phyloP scores from a whole-genome alignment of 345 rosid genomes.

The Populus davidiana region DNA sequence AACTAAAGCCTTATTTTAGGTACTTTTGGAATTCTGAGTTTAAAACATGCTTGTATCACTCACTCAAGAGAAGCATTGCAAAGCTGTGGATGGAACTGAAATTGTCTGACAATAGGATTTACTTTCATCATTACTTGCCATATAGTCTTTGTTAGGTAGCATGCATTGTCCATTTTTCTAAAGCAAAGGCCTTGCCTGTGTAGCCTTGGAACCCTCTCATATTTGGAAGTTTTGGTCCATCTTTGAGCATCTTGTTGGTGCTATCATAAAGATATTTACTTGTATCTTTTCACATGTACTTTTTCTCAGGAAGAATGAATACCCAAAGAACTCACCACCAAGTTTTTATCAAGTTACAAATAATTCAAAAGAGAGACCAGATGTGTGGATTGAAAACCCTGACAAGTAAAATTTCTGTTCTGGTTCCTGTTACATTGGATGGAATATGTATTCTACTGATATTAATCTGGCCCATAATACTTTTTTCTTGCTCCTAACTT shows the following conservation, averaged over 20 bases:
- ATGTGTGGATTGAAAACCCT: constrained; percentile 97
- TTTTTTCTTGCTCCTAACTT: constrained; percentile 10
- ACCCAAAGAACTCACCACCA: constrained; percentile 79
- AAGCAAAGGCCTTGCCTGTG: not conserved
- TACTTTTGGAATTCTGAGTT: constrained; percentile 10
- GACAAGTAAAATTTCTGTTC: constrained; percentile 60
- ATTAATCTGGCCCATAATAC: constrained; percentile 1
- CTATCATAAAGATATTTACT: not conserved
- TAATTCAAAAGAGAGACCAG: constrained; percentile 91
- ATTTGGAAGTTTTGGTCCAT: not conserved
- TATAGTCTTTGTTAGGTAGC: not conserved
- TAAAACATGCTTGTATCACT: not conserved
- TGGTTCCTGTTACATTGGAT: constrained; percentile 11
- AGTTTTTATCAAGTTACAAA: constrained; percentile 85
- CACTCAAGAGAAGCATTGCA: too few relatives aligned
- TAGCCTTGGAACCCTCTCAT: not conserved
- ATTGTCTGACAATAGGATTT: not conserved
- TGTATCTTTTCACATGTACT: constrained; percentile 5
- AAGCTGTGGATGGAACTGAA: not conserved
- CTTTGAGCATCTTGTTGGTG: not conserved
- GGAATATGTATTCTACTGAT: constrained; percentile 1
- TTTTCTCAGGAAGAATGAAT: constrained; percentile 71
- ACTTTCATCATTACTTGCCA: not conserved
- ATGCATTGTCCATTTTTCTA: not conserved
- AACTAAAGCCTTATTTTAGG: constrained; percentile 95